Percentiles rank a stretch among this genome's conserved stretches.
phyloP scores from a whole-genome alignment of 75 land plant species.

The Larix kaempferi region DNA sequence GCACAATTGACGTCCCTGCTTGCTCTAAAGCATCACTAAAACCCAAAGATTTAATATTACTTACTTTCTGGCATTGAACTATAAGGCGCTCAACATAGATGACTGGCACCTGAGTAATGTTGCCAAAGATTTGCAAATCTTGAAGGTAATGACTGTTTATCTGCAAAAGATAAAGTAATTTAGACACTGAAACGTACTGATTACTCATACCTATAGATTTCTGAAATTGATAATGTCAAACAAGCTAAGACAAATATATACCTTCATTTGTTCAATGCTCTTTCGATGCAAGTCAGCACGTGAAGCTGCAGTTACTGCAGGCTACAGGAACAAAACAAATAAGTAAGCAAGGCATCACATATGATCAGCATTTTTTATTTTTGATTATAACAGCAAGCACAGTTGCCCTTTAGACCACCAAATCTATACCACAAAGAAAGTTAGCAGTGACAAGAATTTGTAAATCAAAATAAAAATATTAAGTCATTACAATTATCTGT shows the following conservation, averaged over 20 bases:
- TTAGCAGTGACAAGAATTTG: no score
- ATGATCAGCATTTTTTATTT: background rate
- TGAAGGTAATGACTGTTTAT: conserved; percentile 65
- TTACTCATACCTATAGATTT: no score
- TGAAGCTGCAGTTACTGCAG: conserved; percentile 45
- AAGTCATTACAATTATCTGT: background rate
- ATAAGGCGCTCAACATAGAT: conserved; percentile 60
- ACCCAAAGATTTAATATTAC: conserved; percentile 22
- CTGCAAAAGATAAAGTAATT: conserved; percentile 56
- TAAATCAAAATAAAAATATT: background rate
- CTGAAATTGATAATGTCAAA: conserved; percentile 1
- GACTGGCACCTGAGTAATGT: conserved; percentile 65
- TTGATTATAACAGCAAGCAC: background rate
- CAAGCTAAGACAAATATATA: conserved; percentile 9
- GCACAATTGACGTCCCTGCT: conserved; percentile 10
- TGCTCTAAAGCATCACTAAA: conserved; percentile 13
- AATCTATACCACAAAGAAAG: background rate
- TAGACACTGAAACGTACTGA: conserved; percentile 47
- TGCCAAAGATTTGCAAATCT: conserved; percentile 85
- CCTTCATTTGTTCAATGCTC: conserved; percentile 78
- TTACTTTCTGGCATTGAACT: conserved; percentile 33
- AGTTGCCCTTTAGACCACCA: conserved; percentile 9
- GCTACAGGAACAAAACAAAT: conserved; percentile 27
- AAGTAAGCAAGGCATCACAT: background rate
- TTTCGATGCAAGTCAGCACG: conserved; percentile 82